Conservation (phyloP, 2,329 filamentous ascomycete genomes). For the Ceratocystis huliohia region DNA sequence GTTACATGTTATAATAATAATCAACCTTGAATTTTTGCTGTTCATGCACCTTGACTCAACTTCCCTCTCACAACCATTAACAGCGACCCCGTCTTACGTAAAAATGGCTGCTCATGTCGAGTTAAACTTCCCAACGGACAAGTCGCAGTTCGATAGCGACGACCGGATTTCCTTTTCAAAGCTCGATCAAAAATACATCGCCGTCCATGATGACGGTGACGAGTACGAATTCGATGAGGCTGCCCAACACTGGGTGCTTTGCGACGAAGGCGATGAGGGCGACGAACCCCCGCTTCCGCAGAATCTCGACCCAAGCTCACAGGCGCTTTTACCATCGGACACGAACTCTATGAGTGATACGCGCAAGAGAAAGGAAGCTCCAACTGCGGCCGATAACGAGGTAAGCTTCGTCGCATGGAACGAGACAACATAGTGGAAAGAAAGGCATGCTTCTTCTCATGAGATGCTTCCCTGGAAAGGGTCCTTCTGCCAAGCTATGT, state of each 20-base stretch:
- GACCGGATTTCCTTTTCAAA: slow-evolving; percentile 79
- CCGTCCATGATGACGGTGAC: slow-evolving; percentile 70
- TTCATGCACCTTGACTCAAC: background rate
- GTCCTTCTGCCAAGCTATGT: background rate
- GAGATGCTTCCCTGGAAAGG: background rate
- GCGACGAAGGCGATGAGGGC: slow-evolving; percentile 32
- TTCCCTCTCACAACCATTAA: background rate
- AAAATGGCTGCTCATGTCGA: slow-evolving; percentile 14
- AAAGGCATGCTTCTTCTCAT: background rate
- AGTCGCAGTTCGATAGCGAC: slow-evolving; percentile 60
- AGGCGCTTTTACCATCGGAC: background rate
- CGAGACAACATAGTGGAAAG: slow-evolving; percentile 5
- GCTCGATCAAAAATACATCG: slow-evolving; percentile 66
- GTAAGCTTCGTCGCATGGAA: slow-evolving; percentile 30
- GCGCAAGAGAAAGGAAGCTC: slow-evolving; percentile 34
- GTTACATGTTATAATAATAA: background rate
- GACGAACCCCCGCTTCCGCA: slow-evolving; percentile 22
- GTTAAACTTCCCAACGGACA: slow-evolving; percentile 42
- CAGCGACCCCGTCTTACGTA: background rate
- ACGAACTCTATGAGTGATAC: background rate
- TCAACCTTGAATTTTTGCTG: background rate
- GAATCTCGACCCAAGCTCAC: background rate
- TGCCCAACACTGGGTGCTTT: slow-evolving; percentile 61
- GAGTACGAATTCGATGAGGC: slow-evolving; percentile 72
- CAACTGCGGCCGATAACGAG: slow-evolving; percentile 30